These are phyloP conservation scores for Mycena epipterygia DNA, from an alignment of 768 basidiomycete species.

Conservation along the genomic window DNA sequence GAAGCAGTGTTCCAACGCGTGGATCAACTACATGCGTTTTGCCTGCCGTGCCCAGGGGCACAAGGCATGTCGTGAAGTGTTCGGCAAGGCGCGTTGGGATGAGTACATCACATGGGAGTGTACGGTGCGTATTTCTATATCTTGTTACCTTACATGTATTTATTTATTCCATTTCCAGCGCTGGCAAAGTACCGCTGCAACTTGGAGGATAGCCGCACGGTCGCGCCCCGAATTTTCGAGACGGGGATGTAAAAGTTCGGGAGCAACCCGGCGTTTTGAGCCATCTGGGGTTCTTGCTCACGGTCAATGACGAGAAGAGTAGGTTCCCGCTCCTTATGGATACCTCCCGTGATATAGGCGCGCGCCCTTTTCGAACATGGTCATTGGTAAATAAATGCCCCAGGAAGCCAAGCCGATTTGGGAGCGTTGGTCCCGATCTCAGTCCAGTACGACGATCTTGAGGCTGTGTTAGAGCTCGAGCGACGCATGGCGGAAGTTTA, in stretches of 20 bases:
- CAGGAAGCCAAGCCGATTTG: constrained; percentile 89
- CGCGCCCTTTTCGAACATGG: constrained; percentile 94
- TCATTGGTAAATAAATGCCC: constrained; percentile 81
- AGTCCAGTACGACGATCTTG: constrained; percentile 94
- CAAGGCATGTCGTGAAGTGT: constrained; percentile 81
- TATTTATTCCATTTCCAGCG: constrained; percentile 60
- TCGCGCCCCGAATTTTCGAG: constrained; percentile 94
- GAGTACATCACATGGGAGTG: constrained; percentile 91
- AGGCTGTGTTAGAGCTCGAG: constrained; percentile 90
- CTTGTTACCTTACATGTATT: constrained; percentile 11
- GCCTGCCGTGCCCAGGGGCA: constrained; percentile 89
- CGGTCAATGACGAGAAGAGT: constrained; percentile 97
- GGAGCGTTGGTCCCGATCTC: constrained; percentile 96
- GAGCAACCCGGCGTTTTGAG: constrained; percentile 88
- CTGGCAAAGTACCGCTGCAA: constrained; percentile 93
- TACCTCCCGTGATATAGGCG: constrained; percentile 72
- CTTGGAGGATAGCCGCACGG: constrained; percentile 73
- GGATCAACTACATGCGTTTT: constrained; percentile 95
- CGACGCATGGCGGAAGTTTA: constrained; percentile 90
- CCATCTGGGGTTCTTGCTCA: constrained; percentile 94
- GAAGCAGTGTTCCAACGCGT: constrained; percentile 83
- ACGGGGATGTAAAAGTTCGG: constrained; percentile 88
- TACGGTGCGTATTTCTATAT: constrained; percentile 69
- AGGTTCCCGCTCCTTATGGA: constrained; percentile 45
- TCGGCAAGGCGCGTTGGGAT: constrained; percentile 82